Evolutionary conservation across 225 moss, liverwort and hornwort species (phyloP), one percentile per base, ranked within the genome.

Genomic region (Rhytidiadelphus loreus): DNA sequence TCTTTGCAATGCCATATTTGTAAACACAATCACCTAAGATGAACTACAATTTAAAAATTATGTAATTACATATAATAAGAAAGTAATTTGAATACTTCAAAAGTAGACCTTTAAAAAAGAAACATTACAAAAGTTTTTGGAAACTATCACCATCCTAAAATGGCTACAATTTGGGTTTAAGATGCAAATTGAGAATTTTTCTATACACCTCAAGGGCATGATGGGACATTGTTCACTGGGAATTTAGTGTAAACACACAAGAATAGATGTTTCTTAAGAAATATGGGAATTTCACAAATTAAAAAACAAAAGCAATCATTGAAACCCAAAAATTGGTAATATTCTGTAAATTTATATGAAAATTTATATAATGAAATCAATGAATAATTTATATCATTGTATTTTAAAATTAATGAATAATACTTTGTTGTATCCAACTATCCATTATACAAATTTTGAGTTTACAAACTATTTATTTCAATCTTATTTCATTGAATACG

Each of bases 101-200:
- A 26, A 72, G 2, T 9, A 72, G 2, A 28, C 9, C 10, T 29
- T 72, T 10, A 10, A 16, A 44, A 72, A 44, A 0, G 1, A 16
- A 28, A 44, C 2, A 28, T 17, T 41, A 9, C 8, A 72, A 3
- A 30, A 28, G 6, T 11, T 46, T 29, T 73, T 30, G 2, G 11
- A 46, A 73, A 46, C 11, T 11, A 46, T 17, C 2, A 30, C 6
- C 2, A 73, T 11, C 6, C 9, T 73, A 29, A 17, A 72, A 16
- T 46, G 2, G 29, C 0, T 46, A 1, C 1, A 1, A 29, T 46
- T 30, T 46, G 18, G 1, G 0, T 73, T 46, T 17, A 18, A 0
- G 3, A 0, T 73, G 30, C 11, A 73, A 17, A 29, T 73, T 73
- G 18, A 17, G 5, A 17, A 71, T 8, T 13, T 37, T 26, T 71